Percentiles rank a stretch among this genome's conserved stretches.
Conservation (phyloP, 371 early-diverging fungal species). For the Mucor plumbeus region DNA sequence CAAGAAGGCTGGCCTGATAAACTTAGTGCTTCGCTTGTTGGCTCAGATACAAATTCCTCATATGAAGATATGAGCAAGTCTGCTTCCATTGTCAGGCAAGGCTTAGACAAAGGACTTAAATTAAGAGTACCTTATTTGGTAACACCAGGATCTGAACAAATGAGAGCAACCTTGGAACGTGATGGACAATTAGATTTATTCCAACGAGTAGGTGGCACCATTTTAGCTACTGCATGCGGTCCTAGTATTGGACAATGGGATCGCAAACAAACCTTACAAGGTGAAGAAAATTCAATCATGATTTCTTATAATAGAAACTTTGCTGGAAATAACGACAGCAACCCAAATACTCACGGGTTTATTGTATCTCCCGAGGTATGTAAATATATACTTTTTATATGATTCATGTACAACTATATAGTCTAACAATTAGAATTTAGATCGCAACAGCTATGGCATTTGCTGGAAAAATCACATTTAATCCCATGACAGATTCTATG, state of each 20-base stretch:
- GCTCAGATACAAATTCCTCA: constrained; percentile 95
- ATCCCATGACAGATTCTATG: constrained; percentile 89
- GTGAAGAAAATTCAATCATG: constrained; percentile 89
- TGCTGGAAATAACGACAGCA: constrained; percentile 92
- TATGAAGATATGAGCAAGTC: constrained; percentile 95
- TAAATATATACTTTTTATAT: constrained; percentile 27
- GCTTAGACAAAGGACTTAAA: constrained; percentile 76
- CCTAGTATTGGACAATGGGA: constrained; percentile 99
- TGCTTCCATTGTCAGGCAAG: constrained; percentile 88
- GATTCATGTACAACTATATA: not conserved
- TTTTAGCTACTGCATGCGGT: constrained; percentile 96
- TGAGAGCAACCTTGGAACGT: constrained; percentile 92
- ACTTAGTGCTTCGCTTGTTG: constrained; percentile 88
- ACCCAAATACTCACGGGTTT: constrained; percentile 90
- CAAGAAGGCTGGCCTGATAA: constrained; percentile 86
- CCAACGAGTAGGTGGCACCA: constrained; percentile 79
- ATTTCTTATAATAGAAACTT: constrained; percentile 97
- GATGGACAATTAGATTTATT: constrained; percentile 85
- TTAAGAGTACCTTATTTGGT: constrained; percentile 81
- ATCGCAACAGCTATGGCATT: constrained; percentile 89
- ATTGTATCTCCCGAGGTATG: constrained; percentile 81
- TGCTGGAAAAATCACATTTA: constrained; percentile 68
- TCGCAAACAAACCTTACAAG: constrained; percentile 82
- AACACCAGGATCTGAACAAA: constrained; percentile 95
- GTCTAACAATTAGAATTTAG: constrained; percentile 27